Base-by-base conservation (phyloP, 1,284 basidiomycete genomes). In the Agaricales sp. region DNA sequence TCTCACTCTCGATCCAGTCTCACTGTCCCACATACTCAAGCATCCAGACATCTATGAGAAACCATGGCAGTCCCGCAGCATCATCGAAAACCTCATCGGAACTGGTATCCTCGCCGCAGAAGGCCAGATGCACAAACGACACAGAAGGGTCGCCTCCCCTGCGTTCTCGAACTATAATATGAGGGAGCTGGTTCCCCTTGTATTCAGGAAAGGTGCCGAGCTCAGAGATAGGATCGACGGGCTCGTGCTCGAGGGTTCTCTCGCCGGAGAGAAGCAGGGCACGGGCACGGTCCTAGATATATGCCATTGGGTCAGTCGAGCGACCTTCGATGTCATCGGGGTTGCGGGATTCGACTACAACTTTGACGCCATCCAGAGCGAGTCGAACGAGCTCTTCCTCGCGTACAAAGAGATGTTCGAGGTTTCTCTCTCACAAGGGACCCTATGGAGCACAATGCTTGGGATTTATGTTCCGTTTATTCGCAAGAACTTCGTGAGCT, bases 401-500 rank as follows among this genome's bases (percentile, higher is more conserved):
- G 86, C 87, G 0, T 90, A 88, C 63, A 82, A 78, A 56, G 80
- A 87, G 47, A 88, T 90, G 86, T 89, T 89, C 53, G 84, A 85
- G 56, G 67, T 77, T 14, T 77, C 75, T 2, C 62, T 87, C 13
- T 78, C 80, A 1, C 80, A 81, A 55, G 67, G 71, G 2, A 63
- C 63, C 38, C 61, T 63, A n/a, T 47, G 73, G 18, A 67, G 75
- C 53, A 68, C 70, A 2, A 51, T 82, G 3, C 53, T 79, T n/a
- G 66, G 67, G 13, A 67, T 85, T 43, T 85, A 83, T 58, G 63
- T 75, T n/a, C 87, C 87, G 2, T 65, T 72, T 41, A 47, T 84
- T 3, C 69, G 74, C 52, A 62, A 57, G 3, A 51, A 86, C 35
- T 78, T 82, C 52, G 87, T 87, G 56, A 61, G 80, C 37, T 21